These are phyloP conservation scores for Nicotiana noctiflora DNA, from an alignment of 257 asterid species.

Conservation along the genomic window DNA sequence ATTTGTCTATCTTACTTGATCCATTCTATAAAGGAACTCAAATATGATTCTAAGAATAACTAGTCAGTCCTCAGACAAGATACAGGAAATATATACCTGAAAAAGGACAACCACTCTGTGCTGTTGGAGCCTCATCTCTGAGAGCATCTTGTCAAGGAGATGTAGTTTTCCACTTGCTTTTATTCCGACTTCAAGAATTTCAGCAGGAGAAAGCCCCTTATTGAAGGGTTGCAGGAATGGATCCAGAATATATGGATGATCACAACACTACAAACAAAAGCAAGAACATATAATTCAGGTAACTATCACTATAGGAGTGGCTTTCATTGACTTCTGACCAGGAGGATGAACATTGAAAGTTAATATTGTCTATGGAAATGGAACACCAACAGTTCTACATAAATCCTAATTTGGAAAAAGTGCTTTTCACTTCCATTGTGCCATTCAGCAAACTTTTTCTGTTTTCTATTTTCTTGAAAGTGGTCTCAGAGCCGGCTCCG, in stretches of 20 bases:
- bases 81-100: slow-evolving; percentile 47
- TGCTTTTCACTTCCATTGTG: not conserved
- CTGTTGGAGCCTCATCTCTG: slow-evolving; percentile 46
- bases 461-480: not conserved
- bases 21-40: slow-evolving; percentile 8
- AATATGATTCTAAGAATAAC: not conserved
- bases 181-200: slow-evolving; percentile 55
- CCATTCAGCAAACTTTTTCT: slow-evolving; percentile 1
- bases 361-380: not conserved
- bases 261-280: slow-evolving; percentile 61
- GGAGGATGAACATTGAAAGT: not conserved
- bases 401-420: not conserved
- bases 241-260: slow-evolving; percentile 78
- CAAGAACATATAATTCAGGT: not conserved
- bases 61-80: not conserved
- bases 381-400: not conserved
- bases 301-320: not conserved
- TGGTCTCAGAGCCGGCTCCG: not conserved
- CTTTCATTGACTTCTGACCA: not conserved
- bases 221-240: slow-evolving; percentile 37
- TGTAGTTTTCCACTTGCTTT: slow-evolving; percentile 81
- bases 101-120: slow-evolving; percentile 59
- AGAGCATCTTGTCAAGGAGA: slow-evolving; percentile 65
- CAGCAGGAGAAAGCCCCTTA: slow-evolving; percentile 36
- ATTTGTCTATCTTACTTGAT: not conserved